These are phyloP conservation scores for Aspergillus kassunensis DNA, from an alignment of 495 filamentous ascomycete genomes.

Conservation along the genomic window DNA sequence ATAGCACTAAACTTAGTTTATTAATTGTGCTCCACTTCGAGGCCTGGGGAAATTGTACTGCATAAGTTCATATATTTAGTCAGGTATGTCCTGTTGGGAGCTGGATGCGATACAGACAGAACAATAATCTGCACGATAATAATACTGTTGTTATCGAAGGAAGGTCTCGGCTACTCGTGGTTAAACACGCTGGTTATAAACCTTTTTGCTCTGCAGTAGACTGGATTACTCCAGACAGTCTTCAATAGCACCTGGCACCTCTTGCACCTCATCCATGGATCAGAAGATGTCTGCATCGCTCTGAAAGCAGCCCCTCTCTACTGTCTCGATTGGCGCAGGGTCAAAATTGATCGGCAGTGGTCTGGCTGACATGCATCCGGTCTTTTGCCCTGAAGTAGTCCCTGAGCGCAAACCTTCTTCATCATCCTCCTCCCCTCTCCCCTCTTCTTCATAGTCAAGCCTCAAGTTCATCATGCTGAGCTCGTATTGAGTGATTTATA, in stretches of 20 bases:
- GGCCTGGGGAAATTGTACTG: slow-evolving; percentile 9
- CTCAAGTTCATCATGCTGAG: background rate
- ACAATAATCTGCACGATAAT: background rate
- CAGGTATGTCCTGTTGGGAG: too few relatives aligned
- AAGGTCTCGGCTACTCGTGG: background rate
- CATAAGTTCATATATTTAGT: background rate
- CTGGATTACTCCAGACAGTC: too few relatives aligned
- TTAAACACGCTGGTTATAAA: background rate
- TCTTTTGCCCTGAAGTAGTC: slow-evolving; percentile 9
- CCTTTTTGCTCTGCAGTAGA: too few relatives aligned
- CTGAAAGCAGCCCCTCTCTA: background rate
- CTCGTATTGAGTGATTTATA: background rate
- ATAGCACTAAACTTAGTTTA: background rate
- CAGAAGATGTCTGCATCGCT: background rate
- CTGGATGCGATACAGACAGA: background rate
- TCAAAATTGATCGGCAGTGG: slow-evolving; percentile 12
- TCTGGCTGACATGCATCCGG: slow-evolving; percentile 18
- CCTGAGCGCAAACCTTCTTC: slow-evolving; percentile 7
- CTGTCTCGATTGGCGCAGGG: slow-evolving; percentile 9
- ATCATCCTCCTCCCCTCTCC: background rate
- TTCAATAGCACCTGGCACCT: background rate
- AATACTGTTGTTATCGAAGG: background rate
- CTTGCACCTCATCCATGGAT: background rate
- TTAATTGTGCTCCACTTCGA: slow-evolving; percentile 6
- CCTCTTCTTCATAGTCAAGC: background rate